These are phyloP conservation scores for Polygonum maritimum DNA, from an alignment of 148 eudicot genomes.

Conservation along the genomic window DNA sequence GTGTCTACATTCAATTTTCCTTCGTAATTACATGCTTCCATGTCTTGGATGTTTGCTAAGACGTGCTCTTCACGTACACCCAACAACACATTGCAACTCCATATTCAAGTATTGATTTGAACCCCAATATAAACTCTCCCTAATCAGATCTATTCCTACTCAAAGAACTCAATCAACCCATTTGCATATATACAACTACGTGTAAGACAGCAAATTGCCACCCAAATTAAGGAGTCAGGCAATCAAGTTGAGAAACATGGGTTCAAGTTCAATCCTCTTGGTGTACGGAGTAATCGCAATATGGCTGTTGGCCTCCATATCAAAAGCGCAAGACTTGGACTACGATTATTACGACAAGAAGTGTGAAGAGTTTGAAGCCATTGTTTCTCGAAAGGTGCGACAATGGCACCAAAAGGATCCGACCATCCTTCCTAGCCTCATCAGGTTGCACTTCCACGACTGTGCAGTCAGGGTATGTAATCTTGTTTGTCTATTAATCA, in stretches of 20 bases:
- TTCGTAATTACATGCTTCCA: not conserved
- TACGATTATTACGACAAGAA: conserved; percentile 31
- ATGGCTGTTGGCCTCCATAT: not conserved
- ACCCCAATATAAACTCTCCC: conserved; percentile 2
- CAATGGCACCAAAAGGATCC: conserved; percentile 35
- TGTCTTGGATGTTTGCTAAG: not conserved
- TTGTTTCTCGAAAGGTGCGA: conserved; percentile 32
- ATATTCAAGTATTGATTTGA: not conserved
- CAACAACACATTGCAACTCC: not conserved
- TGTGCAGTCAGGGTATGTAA: conserved; percentile 54
- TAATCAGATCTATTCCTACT: not conserved
- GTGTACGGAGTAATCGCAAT: not conserved
- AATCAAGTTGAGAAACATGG: not conserved
- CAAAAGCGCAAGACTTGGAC: conserved; percentile 16
- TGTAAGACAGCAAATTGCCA: not conserved
- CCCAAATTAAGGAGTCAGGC: not conserved
- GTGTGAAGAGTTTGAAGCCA: conserved; percentile 45
- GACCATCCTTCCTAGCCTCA: conserved; percentile 58
- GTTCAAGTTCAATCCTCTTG: not conserved
- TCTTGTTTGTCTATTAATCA: not conserved
- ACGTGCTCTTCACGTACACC: conserved; percentile 7
- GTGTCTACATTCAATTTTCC: conserved; percentile 4
- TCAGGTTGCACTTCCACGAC: conserved; percentile 67
- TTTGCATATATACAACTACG: not conserved
- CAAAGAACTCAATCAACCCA: not conserved